These are phyloP conservation scores for Medakamo hakoo DNA, from an alignment of 139 green algal species.

Conservation along the genomic window DNA sequence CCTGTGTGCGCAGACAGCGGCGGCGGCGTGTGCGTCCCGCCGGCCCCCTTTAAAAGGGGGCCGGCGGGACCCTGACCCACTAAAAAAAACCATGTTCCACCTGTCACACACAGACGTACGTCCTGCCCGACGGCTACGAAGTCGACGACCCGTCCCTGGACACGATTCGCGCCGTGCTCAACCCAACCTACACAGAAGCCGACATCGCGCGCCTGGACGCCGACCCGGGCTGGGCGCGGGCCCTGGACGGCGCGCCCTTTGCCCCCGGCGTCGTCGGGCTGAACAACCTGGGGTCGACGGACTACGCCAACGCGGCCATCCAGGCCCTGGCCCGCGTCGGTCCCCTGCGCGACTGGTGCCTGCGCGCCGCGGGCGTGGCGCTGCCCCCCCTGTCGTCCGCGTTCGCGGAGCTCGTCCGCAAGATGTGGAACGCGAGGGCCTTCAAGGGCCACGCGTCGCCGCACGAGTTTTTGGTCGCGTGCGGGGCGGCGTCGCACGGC, in stretches of 20 bases:
- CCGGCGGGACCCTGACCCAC: too few species aligned
- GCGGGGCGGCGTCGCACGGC: neutral
- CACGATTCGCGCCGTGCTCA: conserved; percentile 81
- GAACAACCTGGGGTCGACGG: conserved; percentile 89
- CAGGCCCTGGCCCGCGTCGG: conserved; percentile 32
- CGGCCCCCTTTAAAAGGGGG: too few species aligned
- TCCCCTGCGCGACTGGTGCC: conserved; percentile 78
- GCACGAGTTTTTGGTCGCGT: conserved; percentile 88
- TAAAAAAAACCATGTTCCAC: too few species aligned
- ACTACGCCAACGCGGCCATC: conserved; percentile 89
- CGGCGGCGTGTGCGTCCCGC: too few species aligned
- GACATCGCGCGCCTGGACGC: conserved; percentile 26
- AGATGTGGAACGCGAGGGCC: conserved; percentile 87
- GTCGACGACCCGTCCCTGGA: conserved; percentile 79
- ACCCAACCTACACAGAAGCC: conserved; percentile 46
- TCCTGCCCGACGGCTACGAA: conserved; percentile 92
- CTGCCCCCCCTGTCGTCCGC: neutral
- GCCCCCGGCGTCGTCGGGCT: conserved; percentile 88
- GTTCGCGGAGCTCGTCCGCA: conserved; percentile 50
- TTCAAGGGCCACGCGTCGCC: conserved; percentile 93
- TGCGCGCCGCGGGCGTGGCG: conserved; percentile 19
- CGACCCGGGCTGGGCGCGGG: conserved; percentile 59
- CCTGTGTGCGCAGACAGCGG: too few species aligned
- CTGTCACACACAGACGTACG: too few species aligned
- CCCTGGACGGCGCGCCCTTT: conserved; percentile 89